These are phyloP conservation scores for Dysphania ambrosioides DNA, from an alignment of 148 eudicot genomes.

Conservation along the genomic window DNA sequence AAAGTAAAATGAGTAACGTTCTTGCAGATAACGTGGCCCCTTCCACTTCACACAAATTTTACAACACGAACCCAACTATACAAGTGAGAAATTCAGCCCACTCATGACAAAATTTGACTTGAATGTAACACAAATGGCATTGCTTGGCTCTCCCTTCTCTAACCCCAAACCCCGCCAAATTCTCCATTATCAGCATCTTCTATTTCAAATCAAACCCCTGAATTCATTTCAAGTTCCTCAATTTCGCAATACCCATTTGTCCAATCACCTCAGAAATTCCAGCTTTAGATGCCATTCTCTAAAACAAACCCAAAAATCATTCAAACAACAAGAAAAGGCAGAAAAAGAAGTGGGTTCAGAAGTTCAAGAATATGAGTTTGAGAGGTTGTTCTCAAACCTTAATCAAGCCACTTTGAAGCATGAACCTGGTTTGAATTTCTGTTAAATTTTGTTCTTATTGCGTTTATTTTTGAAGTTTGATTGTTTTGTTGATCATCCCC, in stretches of 20 bases:
- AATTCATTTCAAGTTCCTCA: too few species aligned
- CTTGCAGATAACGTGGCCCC: slow-evolving; percentile 19
- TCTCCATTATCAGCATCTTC: not conserved
- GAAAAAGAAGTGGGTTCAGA: slow-evolving; percentile 15
- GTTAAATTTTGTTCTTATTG: not conserved
- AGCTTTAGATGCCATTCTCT: slow-evolving; percentile 39
- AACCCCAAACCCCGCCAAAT: slow-evolving; percentile 12
- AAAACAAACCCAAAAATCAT: too few species aligned
- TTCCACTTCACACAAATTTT: not conserved
- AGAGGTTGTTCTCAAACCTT: slow-evolving; percentile 82
- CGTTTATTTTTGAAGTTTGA: too few species aligned
- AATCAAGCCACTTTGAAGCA: slow-evolving; percentile 70
- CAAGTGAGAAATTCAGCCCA: too few species aligned
- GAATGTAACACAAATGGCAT: slow-evolving; percentile 17
- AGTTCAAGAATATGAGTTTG: slow-evolving; percentile 33
- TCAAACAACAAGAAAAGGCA: slow-evolving; percentile 16
- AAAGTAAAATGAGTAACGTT: too few species aligned
- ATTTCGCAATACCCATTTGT: slow-evolving; percentile 10
- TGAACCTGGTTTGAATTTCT: slow-evolving; percentile 56
- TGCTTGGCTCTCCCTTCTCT: not conserved
- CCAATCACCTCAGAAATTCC: slow-evolving; percentile 20
- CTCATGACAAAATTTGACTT: not conserved
- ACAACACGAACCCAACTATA: not conserved
- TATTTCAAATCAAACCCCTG: slow-evolving; percentile 11
- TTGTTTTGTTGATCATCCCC: too few species aligned